Base-by-base conservation (phyloP, 352 stramenopile species). In the Halophytophthora batemanensis region DNA sequence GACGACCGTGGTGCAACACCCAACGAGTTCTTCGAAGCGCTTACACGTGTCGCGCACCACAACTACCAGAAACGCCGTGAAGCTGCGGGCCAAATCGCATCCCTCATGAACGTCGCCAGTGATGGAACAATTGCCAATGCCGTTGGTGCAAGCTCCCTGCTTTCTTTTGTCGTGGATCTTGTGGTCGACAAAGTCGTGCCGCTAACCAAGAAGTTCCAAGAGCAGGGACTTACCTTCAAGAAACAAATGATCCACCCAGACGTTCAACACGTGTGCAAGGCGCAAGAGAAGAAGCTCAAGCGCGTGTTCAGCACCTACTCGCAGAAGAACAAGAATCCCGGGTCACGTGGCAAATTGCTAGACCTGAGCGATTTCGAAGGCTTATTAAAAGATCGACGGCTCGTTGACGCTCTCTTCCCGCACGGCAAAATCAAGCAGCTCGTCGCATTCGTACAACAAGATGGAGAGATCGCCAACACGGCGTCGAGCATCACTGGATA, bases 221-320 rank as follows among this genome's bases (percentile, higher is more conserved):
- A 89, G 45, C 80, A 90, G 64, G 77, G 77, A 2, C 59, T 93
- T 12, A 86, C 77, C 10, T 93, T 93, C 53, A 93, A 93, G 60
- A 89, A 90, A 34, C 79, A 90, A 70, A 87, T 90, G 74, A 69
- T 88, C 21, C 66, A 88, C 36, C 76, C 77, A 0, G 82, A 93
- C 34, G 77, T 93, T 2, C 79, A 90, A 43, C 66, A 82, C 33
- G 71, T 90, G 5, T 87, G 81, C 58, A 88, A 89, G 34, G 50
- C 73, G 6, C 77, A 88, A 58, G 82, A 92, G 51, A 87, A 85
- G 39, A 82, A 84, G 19, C 64, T 93, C 17, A 89, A 93, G 53
- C 79, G 79, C 6, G 59, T 87, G 31, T 93, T 93, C 54, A 66
- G 55, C 0, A 58, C 70, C 13, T 90, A 93, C 45, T 87, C 79